phyloP scores from a whole-genome alignment of 371 early-diverging fungal genomes.

The Mortierella sp. region DNA sequence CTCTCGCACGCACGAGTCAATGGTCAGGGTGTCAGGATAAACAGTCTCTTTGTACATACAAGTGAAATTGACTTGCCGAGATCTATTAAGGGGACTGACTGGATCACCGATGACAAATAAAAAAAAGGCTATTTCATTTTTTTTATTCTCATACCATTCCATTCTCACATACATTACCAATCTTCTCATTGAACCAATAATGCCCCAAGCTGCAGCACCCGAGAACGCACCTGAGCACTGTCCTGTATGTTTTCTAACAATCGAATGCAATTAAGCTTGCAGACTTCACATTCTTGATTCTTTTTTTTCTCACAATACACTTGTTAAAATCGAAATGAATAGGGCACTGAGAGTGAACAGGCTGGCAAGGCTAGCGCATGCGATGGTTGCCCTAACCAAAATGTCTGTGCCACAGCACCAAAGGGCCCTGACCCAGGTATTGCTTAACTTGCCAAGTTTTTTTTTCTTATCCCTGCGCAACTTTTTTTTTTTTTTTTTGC shows the following conservation, averaged over 20 bases:
- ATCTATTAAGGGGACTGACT: not conserved
- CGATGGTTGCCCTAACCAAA: conserved; percentile 98
- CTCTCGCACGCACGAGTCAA: no score
- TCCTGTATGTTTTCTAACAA: conserved; percentile 61
- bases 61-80: not conserved
- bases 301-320: not conserved
- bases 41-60: no score
- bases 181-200: not conserved
- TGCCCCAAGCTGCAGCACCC: conserved; percentile 57
- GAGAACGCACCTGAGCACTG: conserved; percentile 79
- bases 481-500: not conserved
- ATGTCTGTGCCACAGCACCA: conserved; percentile 89
- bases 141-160: no score
- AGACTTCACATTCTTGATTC: not conserved
- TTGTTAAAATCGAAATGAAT: not conserved
- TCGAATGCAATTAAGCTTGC: not conserved
- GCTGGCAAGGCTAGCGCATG: conserved; percentile 96
- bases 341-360: conserved; percentile 88
- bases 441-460: conserved; percentile 2
- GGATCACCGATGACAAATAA: no score
- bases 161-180: no score
- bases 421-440: conserved; percentile 95
- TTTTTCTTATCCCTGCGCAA: not conserved
- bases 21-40: no score
- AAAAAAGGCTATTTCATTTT: no score